Percentiles rank a stretch among this genome's conserved stretches.
Evolutionary conservation across 2,329 filamentous ascomycete species (phyloP).

Genomic region (Alternaria triticimaculans): DNA sequence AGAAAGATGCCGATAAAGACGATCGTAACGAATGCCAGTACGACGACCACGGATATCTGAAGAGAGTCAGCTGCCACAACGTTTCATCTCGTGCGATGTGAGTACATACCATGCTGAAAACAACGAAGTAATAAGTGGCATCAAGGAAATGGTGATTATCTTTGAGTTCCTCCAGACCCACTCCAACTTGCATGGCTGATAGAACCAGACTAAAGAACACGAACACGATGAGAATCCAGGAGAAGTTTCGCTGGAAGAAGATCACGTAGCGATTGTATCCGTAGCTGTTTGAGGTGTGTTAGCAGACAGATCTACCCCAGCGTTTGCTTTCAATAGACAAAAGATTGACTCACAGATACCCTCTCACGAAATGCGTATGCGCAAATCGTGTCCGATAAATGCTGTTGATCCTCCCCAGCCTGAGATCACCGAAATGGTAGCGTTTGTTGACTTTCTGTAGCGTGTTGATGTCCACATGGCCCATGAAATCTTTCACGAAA

Average conservation of each 20-base stretch:
- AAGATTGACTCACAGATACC: slow-evolving; percentile 33
- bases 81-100: not conserved
- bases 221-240: slow-evolving; percentile 47
- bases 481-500: slow-evolving; percentile 37
- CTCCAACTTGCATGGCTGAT: slow-evolving; percentile 49
- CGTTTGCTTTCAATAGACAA: not conserved
- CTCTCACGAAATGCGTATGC: slow-evolving; percentile 45
- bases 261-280: slow-evolving; percentile 50
- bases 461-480: slow-evolving; percentile 37
- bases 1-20: slow-evolving; percentile 44
- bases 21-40: slow-evolving; percentile 33
- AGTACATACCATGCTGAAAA: slow-evolving; percentile 38
- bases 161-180: slow-evolving; percentile 31
- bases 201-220: slow-evolving; percentile 48
- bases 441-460: slow-evolving; percentile 47
- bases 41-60: slow-evolving; percentile 32
- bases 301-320: not conserved
- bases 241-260: slow-evolving; percentile 49
- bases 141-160: slow-evolving; percentile 30
- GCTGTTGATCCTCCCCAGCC: slow-evolving; percentile 44
- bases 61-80: not conserved
- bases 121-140: slow-evolving; percentile 43
- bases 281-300: slow-evolving; percentile 20
- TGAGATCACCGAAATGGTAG: slow-evolving; percentile 46
- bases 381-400: slow-evolving; percentile 45